phyloP scores from a whole-genome alignment of 2,329 filamentous ascomycete species.

The Cladosporium sp. region DNA sequence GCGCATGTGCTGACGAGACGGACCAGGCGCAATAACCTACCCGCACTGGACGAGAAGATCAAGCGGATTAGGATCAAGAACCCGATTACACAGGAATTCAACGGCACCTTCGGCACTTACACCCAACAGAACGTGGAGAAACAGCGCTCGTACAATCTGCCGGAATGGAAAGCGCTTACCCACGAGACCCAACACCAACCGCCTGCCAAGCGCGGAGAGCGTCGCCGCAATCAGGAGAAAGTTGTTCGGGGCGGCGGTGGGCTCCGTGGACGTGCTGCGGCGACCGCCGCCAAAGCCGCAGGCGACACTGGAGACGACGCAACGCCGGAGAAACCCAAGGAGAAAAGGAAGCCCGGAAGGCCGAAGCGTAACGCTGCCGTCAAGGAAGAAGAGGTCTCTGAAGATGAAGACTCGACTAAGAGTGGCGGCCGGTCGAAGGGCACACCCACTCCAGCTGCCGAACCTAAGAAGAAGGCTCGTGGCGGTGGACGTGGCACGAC shows the following conservation, averaged over 20 bases:
- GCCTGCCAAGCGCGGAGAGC: conserved; percentile 79
- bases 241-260: conserved; percentile 33
- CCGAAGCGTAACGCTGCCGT: conserved; percentile 34
- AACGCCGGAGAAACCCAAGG: conserved; percentile 19
- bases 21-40: conserved; percentile 60
- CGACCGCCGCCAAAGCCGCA: conserved; percentile 19
- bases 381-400: conserved; percentile 23
- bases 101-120: conserved; percentile 90
- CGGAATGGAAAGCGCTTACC: conserved; percentile 90
- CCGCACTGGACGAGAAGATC: conserved; percentile 72
- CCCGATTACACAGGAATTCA: conserved; percentile 96
- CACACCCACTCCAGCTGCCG: conserved; percentile 19
- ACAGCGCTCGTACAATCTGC: conserved; percentile 90
- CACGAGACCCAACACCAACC: conserved; percentile 95
- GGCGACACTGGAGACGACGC: conserved; percentile 17
- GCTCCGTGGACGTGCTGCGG: conserved; percentile 23
- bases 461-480: conserved; percentile 37
- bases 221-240: conserved; percentile 54
- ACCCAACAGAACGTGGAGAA: conserved; percentile 97
- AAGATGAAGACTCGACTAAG: conserved; percentile 22
- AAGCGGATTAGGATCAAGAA: conserved; percentile 93
- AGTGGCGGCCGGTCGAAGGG: conserved; percentile 21
- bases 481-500: conserved; percentile 49
- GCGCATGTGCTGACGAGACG: conserved; percentile 15
- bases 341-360: conserved; percentile 46